Base-by-base conservation (phyloP, 495 filamentous ascomycete species). In the Penicillium tannophilum region DNA sequence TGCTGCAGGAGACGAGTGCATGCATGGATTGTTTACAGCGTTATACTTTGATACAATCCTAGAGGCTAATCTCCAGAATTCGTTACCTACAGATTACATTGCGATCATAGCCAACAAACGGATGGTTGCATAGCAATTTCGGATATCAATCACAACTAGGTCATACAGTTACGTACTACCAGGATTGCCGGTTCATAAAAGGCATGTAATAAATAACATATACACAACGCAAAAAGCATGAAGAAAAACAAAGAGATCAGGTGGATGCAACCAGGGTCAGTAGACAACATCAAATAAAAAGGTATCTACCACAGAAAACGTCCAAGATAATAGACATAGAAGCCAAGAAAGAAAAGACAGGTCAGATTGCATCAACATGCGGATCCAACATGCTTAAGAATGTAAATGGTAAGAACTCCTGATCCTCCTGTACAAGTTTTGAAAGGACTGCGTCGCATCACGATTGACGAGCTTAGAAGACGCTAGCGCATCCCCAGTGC, bases 401-500 rank as follows among this genome's bases (percentile, higher is more conserved):
- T 17, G n/a, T 35, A 20, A 39, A 31, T 46, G 54, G 36, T 55
- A 61, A 63, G 14, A 59, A 66, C 61, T 71, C 62, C 64, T 64
- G 56, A 68, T 54, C 56, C 64, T 66, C 64, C 62, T 71, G 66
- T 73, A 73, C 70, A 73, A 63, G 67, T 62, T 68, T 63, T 64
- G 54, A 67, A 64, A 51, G 52, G 59, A 56, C 52, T 60, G 23
- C 11, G 50, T 7, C 28, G 57, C 47, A 47, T 55, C 59, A 56
- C 20, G 55, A 56, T 46, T 60, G 24, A 58, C 35, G 26, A 31
- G 59, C 33, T 63, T 79, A 76, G 72, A 87, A 88, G 63, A 82
- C 69, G 33, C 73, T 52, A 59, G 77, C 79, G 61, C 82, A 84
- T 54, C 91, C 90, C 85, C 91, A 97, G 79, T 79, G 73, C 70